Evolutionary conservation across 176 grass and related monocot genomes (phyloP).

Genomic region (Panicum miliaceum): DNA sequence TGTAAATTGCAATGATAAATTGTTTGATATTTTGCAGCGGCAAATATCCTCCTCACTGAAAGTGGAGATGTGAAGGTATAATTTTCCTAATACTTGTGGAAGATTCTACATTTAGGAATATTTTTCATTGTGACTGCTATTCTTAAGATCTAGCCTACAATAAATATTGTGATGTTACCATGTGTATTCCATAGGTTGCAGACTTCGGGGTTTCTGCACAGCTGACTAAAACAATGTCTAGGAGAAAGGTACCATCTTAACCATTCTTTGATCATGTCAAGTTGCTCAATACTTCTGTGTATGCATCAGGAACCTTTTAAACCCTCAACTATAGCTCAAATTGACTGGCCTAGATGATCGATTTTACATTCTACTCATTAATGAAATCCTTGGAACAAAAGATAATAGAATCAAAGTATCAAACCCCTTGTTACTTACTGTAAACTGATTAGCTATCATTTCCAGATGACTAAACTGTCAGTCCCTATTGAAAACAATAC

Average conservation of each 20-base stretch:
- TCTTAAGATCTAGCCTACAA: conserved; percentile 3
- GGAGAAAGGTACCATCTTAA: conserved; percentile 85
- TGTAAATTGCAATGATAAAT: conserved; percentile 10
- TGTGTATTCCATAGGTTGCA: conserved; percentile 70
- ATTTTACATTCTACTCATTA: conserved; percentile 28
- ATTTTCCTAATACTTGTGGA: neutral
- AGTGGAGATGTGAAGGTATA: conserved; percentile 99
- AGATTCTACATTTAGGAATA: conserved; percentile 35
- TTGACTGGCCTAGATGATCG: conserved; percentile 9
- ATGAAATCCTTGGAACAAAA: conserved; percentile 31
- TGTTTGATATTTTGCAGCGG: conserved; percentile 75
- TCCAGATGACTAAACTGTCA: neutral
- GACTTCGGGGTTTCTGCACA: conserved; percentile 99
- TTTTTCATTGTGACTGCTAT: neutral
- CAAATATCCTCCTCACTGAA: conserved; percentile 97
- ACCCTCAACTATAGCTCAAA: neutral
- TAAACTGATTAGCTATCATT: neutral
- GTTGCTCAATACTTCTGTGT: conserved; percentile 26
- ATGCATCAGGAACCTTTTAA: conserved; percentile 13
- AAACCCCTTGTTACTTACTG: neutral
- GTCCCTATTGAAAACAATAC: conserved; percentile 8
- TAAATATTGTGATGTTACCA: conserved; percentile 24
- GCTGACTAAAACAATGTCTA: conserved; percentile 99
- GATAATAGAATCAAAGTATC: neutral
- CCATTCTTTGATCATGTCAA: neutral